A percentile compares a stretch with the other conserved stretches of the same genome.
Evolutionary conservation across 2,329 filamentous ascomycete species (phyloP).

Genomic region (Exophiala sideris): DNA sequence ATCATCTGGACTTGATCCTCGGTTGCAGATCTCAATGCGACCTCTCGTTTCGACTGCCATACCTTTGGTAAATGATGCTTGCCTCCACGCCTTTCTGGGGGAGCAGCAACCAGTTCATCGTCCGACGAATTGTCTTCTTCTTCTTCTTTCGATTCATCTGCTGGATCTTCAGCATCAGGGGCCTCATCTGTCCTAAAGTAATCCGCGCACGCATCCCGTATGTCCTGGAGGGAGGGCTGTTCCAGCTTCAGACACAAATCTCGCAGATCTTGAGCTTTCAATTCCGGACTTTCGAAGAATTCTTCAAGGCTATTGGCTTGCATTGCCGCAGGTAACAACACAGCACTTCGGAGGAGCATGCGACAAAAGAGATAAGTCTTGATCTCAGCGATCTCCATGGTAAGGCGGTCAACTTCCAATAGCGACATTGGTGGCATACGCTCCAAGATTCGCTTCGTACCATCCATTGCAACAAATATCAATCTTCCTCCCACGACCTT

Average conservation of each 20-base stretch:
- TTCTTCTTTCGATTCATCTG: no score
- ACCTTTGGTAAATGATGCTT: conserved; percentile 30
- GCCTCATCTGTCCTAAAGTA: conserved; percentile 38
- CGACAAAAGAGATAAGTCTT: conserved; percentile 51
- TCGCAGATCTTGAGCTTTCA: conserved; percentile 44
- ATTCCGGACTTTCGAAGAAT: conserved; percentile 43
- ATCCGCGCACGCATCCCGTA: conserved; percentile 52
- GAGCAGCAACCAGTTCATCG: no score
- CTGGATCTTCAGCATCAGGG: no score
- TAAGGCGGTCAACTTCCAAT: conserved; percentile 42
- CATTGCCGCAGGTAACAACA: conserved; percentile 46
- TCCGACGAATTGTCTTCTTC: no score
- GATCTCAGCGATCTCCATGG: conserved; percentile 48
- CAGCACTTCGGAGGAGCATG: conserved; percentile 45
- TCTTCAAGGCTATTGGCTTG: conserved; percentile 43
- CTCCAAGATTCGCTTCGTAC: no score
- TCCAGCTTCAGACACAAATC: conserved; percentile 50
- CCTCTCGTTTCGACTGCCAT: conserved; percentile 35
- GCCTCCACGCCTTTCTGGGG: conserved; percentile 4
- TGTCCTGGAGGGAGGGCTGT: conserved; percentile 47
- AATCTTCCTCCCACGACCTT: conserved; percentile 19
- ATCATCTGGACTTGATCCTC: no score
- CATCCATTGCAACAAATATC: no score
- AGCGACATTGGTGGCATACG: conserved; percentile 26
- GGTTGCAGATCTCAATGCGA: conserved; percentile 17